Conservation (phyloP, 2,329 filamentous ascomycete genomes). For the Eutypa lata region DNA sequence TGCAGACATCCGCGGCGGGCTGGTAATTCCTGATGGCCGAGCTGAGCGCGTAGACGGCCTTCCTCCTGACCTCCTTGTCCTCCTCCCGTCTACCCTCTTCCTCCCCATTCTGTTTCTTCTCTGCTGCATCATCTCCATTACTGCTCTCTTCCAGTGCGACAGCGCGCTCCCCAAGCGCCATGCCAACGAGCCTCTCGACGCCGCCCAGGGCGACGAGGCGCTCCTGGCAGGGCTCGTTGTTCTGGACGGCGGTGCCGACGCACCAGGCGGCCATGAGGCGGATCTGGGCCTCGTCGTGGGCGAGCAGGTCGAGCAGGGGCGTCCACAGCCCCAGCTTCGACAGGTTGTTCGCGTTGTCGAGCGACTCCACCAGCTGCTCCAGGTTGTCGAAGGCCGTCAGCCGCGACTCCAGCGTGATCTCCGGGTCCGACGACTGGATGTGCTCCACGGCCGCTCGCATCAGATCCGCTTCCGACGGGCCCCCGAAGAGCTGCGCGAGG, state of each 20-base stretch:
- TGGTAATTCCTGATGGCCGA: slow-evolving; percentile 87
- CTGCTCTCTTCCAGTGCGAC: slow-evolving; percentile 5
- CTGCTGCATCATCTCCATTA: slow-evolving; percentile 29
- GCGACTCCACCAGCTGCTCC: slow-evolving; percentile 83
- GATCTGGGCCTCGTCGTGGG: slow-evolving; percentile 66
- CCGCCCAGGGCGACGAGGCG: slow-evolving; percentile 61
- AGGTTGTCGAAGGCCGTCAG: slow-evolving; percentile 90
- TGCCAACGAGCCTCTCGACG: slow-evolving; percentile 64
- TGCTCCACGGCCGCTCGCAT: slow-evolving; percentile 84
- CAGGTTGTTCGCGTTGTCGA: slow-evolving; percentile 97
- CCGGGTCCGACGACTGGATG: slow-evolving; percentile 59
- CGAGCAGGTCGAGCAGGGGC: slow-evolving; percentile 69
- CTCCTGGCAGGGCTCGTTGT: slow-evolving; percentile 85
- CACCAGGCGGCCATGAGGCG: slow-evolving; percentile 91
- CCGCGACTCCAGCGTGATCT: slow-evolving; percentile 70
- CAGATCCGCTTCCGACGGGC: slow-evolving; percentile 83
- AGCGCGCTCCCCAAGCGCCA: slow-evolving; percentile 43
- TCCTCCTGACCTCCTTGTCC: slow-evolving; percentile 67
- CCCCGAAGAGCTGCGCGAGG: slow-evolving; percentile 74
- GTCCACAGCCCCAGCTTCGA: slow-evolving; percentile 76
- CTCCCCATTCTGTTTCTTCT: not conserved
- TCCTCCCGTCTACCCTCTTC: slow-evolving; percentile 50
- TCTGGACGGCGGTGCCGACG: slow-evolving; percentile 91
- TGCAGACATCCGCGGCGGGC: slow-evolving; percentile 69
- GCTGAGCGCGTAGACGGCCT: slow-evolving; percentile 86